Evolutionary conservation across 78 protist genomes (phyloP).

Genomic region (Dictyostelium discoideum): dicty_2.7 NC_007090.3:2353501-2354000

Average conservation of each 20-base stretch:
- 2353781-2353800: slow-evolving; percentile 4
- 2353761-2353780: slow-evolving; percentile 32
- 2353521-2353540: background rate
- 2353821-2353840: slow-evolving; percentile 5
- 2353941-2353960: background rate
- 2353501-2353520: background rate
- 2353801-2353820: slow-evolving; percentile 1
- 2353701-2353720: background rate
- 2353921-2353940: slow-evolving; percentile 8
- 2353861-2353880: background rate
- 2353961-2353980: slow-evolving; percentile 45
- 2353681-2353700: too few relatives aligned
- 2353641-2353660: background rate
- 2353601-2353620: background rate
- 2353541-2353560: background rate
- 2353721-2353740: background rate
- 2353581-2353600: background rate
- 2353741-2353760: slow-evolving; percentile 26
- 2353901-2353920: background rate
- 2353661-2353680: too few relatives aligned
- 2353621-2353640: background rate
- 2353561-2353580: background rate
- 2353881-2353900: background rate
- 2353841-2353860: slow-evolving; percentile 10
- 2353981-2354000: background rate